These are phyloP conservation scores for Ogataea glucozyma DNA, from an alignment of 805 yeast species.

Conservation along the genomic window DNA sequence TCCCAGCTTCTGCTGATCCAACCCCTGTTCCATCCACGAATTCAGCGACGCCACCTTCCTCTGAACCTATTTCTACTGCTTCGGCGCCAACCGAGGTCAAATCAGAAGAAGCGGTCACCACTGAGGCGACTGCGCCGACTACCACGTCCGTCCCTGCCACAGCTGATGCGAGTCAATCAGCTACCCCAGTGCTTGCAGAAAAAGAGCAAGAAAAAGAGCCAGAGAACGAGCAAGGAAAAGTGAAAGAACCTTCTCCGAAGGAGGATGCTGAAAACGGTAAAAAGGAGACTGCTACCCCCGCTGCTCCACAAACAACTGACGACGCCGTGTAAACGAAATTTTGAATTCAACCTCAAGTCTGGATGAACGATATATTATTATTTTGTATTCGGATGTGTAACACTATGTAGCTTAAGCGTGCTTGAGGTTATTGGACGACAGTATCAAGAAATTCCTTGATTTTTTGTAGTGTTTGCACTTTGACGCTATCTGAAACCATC, in stretches of 20 bases:
- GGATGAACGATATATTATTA: background rate
- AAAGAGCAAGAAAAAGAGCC: too few relatives aligned
- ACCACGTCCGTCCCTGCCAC: background rate
- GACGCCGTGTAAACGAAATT: too few relatives aligned
- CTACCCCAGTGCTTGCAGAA: background rate
- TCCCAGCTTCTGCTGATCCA: background rate
- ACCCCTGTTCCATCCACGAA: background rate
- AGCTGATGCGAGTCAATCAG: background rate
- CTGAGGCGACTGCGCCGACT: background rate
- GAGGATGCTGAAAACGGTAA: background rate
- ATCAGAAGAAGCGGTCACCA: too few relatives aligned
- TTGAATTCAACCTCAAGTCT: too few relatives aligned
- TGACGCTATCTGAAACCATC: slow-evolving; percentile 68
- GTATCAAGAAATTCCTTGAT: slow-evolving; percentile 63
- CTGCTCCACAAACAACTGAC: too few relatives aligned
- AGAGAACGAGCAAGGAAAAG: background rate
- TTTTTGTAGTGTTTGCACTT: slow-evolving; percentile 55
- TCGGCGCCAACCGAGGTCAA: background rate
- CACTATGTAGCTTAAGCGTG: slow-evolving; percentile 1
- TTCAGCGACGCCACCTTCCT: background rate
- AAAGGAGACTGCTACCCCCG: background rate
- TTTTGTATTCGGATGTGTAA: background rate
- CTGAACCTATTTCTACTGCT: background rate
- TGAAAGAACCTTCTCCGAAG: background rate
- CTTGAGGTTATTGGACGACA: background rate